Evolutionary conservation across 768 basidiomycete species (phyloP).

Genomic region (Lactifluus piperatus): DNA sequence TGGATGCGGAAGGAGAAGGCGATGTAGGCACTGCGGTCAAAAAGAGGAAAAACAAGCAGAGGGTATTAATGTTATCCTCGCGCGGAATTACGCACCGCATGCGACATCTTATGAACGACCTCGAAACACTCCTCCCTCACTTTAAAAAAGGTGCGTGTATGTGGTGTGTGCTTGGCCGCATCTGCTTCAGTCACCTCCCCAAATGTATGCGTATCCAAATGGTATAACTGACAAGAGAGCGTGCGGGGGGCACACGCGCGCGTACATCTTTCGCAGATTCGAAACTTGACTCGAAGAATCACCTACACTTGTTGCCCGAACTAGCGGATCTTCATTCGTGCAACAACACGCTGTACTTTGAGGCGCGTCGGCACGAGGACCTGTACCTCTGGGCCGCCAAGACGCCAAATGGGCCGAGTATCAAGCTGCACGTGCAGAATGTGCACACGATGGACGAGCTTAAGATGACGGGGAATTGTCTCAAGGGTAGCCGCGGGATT

Average conservation of each 20-base stretch:
- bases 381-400: constrained; percentile 95
- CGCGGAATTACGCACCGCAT: constrained; percentile 93
- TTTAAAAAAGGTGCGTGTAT: constrained; percentile 82
- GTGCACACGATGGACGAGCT: constrained; percentile 99
- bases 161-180: neutral
- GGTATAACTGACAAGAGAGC: neutral
- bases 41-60: constrained; percentile 85
- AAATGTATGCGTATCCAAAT: neutral
- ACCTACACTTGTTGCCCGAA: constrained; percentile 86
- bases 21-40: constrained; percentile 34
- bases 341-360: constrained; percentile 96
- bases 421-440: constrained; percentile 97
- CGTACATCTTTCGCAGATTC: constrained; percentile 53
- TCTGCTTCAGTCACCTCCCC: neutral
- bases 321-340: constrained; percentile 96
- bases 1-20: constrained; percentile 46
- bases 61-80: constrained; percentile 86
- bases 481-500: constrained; percentile 90
- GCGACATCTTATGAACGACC: constrained; percentile 94
- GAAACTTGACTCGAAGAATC: constrained; percentile 95
- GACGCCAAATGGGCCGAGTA: constrained; percentile 94
- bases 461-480: constrained; percentile 98
- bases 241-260: neutral
- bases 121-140: constrained; percentile 86
- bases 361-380: constrained; percentile 92